Conservation (phyloP, 805 yeast species). For the Sugiyamaella mastotermitis region DNA sequence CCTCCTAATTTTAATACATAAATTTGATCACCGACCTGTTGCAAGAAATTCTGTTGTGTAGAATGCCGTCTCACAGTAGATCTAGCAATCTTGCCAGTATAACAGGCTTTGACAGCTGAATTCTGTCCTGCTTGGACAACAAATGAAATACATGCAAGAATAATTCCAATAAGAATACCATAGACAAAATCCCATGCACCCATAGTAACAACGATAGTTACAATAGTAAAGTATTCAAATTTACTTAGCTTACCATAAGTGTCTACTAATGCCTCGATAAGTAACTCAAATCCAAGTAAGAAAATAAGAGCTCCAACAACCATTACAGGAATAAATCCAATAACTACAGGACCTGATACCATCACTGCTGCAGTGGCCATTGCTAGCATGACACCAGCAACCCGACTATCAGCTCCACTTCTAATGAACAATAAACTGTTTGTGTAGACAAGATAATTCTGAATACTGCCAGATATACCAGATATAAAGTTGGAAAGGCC, state of each 20-base stretch:
- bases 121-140: conserved; percentile 85
- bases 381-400: conserved; percentile 88
- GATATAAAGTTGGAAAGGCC: conserved; percentile 85
- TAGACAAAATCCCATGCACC: conserved; percentile 92
- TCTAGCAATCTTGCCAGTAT: conserved; percentile 81
- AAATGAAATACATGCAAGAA: conserved; percentile 90
- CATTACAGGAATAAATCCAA: conserved; percentile 90
- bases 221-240: conserved; percentile 79
- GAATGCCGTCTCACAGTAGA: conserved; percentile 92
- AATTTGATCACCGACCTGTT: conserved; percentile 84
- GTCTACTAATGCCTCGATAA: conserved; percentile 81
- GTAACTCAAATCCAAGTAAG: conserved; percentile 81
- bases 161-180: conserved; percentile 85
- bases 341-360: conserved; percentile 86
- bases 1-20: conserved; percentile 84
- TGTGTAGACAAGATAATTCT: conserved; percentile 91
- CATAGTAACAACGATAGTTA: conserved; percentile 87
- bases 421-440: conserved; percentile 86
- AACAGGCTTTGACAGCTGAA: conserved; percentile 75
- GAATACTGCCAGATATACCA: conserved; percentile 82
- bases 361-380: conserved; percentile 72
- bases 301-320: conserved; percentile 93
- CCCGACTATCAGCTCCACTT: conserved; percentile 87
- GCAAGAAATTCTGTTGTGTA: conserved; percentile 76
- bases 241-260: conserved; percentile 68